phyloP scores from a whole-genome alignment of 495 filamentous ascomycete species.

The Pseudomonodictys pantanalensis region DNA sequence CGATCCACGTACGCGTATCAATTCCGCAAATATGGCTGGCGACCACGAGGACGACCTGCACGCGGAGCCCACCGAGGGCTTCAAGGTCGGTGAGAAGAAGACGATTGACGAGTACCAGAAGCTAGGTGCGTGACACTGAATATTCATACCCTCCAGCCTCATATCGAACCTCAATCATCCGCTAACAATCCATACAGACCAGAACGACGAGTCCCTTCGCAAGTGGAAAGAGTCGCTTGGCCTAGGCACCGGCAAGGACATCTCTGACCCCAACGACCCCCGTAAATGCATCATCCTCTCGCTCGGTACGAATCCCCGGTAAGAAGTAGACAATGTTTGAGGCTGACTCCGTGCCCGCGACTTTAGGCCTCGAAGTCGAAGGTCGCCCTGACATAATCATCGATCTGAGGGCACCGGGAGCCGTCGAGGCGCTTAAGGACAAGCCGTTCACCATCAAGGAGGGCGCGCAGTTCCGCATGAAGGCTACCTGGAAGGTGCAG shows the following conservation, averaged over 20 bases:
- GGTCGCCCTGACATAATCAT: conserved; percentile 82
- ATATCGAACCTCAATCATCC: background rate
- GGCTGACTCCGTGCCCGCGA: too few relatives aligned
- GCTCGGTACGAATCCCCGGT: too few relatives aligned
- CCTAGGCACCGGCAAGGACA: conserved; percentile 55
- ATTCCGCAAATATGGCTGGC: conserved; percentile 61
- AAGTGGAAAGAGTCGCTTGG: conserved; percentile 97
- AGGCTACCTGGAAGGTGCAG: conserved; percentile 87
- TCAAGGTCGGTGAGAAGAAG: conserved; percentile 98
- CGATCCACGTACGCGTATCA: conserved; percentile 16
- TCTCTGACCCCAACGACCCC: conserved; percentile 67
- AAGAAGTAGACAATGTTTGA: too few relatives aligned
- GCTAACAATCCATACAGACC: conserved; percentile 43
- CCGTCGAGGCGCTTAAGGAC: conserved; percentile 69
- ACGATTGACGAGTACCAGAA: conserved; percentile 86
- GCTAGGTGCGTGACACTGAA: conserved; percentile 66
- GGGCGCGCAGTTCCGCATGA: conserved; percentile 87
- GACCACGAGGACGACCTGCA: conserved; percentile 77
- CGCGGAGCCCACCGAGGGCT: conserved; percentile 85
- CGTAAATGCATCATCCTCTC: conserved; percentile 86
- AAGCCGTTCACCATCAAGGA: conserved; percentile 98
- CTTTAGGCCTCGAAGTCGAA: conserved; percentile 70
- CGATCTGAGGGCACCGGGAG: conserved; percentile 64
- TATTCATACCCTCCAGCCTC: background rate
- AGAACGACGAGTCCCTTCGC: conserved; percentile 85